phyloP scores from a whole-genome alignment of 2,329 filamentous ascomycete species.

The Sporothrix pseudoabietina region DNA sequence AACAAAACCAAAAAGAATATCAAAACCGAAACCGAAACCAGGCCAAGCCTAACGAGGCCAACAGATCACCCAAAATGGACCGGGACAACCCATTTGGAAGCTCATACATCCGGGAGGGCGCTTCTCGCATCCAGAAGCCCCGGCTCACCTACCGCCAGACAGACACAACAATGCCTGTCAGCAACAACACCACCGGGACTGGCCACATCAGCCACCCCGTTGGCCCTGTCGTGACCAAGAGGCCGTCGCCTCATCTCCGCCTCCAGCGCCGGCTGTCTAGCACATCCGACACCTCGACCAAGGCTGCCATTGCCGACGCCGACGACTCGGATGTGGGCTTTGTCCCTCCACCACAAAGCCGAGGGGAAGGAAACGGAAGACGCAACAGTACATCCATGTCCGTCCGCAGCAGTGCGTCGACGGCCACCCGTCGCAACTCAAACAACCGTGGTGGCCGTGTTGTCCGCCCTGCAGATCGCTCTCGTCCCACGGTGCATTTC shows the following conservation, averaged over 20 bases:
- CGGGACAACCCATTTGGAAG: constrained; percentile 19
- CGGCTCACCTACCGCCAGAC: constrained; percentile 28
- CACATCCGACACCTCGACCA: constrained; percentile 27
- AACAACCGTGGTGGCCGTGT: background rate
- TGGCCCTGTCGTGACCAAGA: background rate
- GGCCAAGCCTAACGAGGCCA: background rate
- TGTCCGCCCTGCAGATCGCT: constrained; percentile 21
- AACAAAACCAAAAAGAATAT: background rate
- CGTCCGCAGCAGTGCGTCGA: background rate
- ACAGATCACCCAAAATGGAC: constrained; percentile 18
- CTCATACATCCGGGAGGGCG: constrained; percentile 23
- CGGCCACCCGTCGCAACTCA: background rate
- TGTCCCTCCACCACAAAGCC: background rate
- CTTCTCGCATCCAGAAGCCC: constrained; percentile 24
- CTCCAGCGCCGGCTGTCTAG: constrained; percentile 27
- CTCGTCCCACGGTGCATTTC: constrained; percentile 19
- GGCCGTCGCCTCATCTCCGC: constrained; percentile 15
- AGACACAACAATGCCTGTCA: background rate
- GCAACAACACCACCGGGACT: background rate
- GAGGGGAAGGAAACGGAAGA: background rate
- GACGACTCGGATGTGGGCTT: constrained; percentile 6
- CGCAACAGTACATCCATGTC: background rate
- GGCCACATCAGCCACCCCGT: background rate
- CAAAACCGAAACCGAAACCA: background rate
- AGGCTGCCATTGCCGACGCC: constrained; percentile 27